These are phyloP conservation scores for Candida stauntonica DNA, from an alignment of 805 yeast genomes.

Conservation along the genomic window DNA sequence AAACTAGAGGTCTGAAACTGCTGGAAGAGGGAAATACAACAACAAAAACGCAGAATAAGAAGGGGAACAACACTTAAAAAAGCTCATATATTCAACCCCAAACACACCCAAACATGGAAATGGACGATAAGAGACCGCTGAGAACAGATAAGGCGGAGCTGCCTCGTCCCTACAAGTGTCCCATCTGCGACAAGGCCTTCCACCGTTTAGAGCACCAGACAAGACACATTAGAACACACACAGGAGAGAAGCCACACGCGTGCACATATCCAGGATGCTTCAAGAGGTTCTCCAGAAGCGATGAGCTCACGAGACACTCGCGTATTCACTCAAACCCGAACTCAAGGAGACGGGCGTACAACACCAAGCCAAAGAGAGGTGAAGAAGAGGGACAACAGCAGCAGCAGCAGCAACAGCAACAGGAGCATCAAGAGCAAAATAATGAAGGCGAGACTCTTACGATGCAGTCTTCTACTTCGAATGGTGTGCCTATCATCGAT, in stretches of 20 bases:
- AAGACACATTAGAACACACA: constrained; percentile 73
- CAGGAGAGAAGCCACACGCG: constrained; percentile 80
- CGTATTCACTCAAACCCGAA: constrained; percentile 72
- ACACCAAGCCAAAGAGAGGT: constrained; percentile 31
- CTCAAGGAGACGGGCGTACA: constrained; percentile 54
- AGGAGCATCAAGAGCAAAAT: too few relatives aligned
- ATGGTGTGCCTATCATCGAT: constrained; percentile 6
- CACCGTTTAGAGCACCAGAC: constrained; percentile 76
- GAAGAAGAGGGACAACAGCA: background rate
- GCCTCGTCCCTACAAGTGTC: constrained; percentile 65
- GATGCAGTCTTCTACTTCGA: constrained; percentile 9
- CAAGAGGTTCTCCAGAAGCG: constrained; percentile 65
- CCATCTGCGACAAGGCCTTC: constrained; percentile 69
- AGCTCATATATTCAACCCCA: background rate
- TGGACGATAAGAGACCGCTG: background rate
- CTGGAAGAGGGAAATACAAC: too few relatives aligned
- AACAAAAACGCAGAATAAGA: background rate
- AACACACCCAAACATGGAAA: background rate
- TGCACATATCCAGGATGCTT: constrained; percentile 69
- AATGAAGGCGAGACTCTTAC: constrained; percentile 4
- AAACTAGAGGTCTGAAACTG: too few relatives aligned
- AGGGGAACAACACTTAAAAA: background rate
- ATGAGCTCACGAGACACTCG: constrained; percentile 69
- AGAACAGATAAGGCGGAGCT: constrained; percentile 21
- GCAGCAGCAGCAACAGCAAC: too few relatives aligned